Conservation (phyloP, 1,284 basidiomycete genomes). For the Naganishia cerealis region DNA sequence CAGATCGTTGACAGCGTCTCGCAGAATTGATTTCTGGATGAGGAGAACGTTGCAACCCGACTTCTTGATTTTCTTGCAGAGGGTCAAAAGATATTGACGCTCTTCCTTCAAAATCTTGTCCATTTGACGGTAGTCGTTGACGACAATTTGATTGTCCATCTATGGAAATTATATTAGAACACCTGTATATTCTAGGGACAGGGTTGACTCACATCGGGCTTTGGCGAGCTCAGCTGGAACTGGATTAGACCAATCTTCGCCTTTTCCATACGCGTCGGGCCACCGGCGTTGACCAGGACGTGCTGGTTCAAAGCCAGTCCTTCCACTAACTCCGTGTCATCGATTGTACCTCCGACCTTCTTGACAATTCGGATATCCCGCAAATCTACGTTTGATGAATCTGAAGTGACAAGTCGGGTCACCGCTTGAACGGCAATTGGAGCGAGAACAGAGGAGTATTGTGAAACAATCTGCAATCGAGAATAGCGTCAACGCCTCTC, state of each 20-base stretch:
- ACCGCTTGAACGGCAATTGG: conserved; percentile 98
- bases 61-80: conserved; percentile 99
- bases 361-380: conserved; percentile 95
- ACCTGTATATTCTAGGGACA: background rate
- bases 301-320: conserved; percentile 96
- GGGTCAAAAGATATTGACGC: conserved; percentile 93
- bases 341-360: conserved; percentile 96
- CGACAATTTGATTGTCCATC: conserved; percentile 99
- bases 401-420: conserved; percentile 77
- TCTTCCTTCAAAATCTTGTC: conserved; percentile 99
- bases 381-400: conserved; percentile 91
- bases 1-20: conserved; percentile 96
- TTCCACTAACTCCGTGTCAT: conserved; percentile 95
- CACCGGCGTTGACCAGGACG: conserved; percentile 83
- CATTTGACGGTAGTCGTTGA: conserved; percentile 99
- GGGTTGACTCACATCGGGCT: conserved; percentile 79
- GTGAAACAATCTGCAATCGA: conserved; percentile 76
- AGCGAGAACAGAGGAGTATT: conserved; percentile 95
- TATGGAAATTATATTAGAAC: conserved; percentile 46
- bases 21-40: conserved; percentile 98
- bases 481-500: background rate
- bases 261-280: conserved; percentile 93
- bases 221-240: conserved; percentile 96
- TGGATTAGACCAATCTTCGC: conserved; percentile 98
- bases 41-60: conserved; percentile 97